Conservation (phyloP, 2,329 filamentous ascomycete genomes). For the Lachnellula cervina region DNA sequence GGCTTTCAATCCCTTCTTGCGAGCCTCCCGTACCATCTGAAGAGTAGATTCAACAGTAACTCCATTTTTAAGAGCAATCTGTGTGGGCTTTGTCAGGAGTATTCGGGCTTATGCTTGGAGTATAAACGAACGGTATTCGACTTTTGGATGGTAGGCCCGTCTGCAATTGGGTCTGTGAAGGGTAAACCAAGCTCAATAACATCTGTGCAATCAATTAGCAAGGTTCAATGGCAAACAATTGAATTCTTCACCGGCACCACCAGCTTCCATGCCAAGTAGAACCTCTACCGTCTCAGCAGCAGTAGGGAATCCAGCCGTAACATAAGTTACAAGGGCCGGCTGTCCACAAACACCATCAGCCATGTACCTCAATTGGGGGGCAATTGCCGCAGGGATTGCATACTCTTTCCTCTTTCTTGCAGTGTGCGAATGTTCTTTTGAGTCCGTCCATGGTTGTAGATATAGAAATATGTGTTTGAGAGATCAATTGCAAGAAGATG, state of each 20-base stretch:
- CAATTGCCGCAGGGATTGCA: slow-evolving; percentile 11
- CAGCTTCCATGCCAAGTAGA: slow-evolving; percentile 83
- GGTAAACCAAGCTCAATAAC: slow-evolving; percentile 93
- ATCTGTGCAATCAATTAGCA: slow-evolving; percentile 48
- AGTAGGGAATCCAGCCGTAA: slow-evolving; percentile 88
- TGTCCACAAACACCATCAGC: slow-evolving; percentile 13
- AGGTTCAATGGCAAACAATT: not conserved
- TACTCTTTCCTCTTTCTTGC: slow-evolving; percentile 46
- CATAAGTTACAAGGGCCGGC: slow-evolving; percentile 82
- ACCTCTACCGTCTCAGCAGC: slow-evolving; percentile 78
- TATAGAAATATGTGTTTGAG: slow-evolving; percentile 2
- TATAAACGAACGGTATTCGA: slow-evolving; percentile 67
- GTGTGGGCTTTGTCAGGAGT: slow-evolving; percentile 16
- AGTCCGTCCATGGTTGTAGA: slow-evolving; percentile 40
- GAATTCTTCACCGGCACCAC: slow-evolving; percentile 67
- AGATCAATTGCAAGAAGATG: slow-evolving; percentile 17
- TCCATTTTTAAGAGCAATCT: slow-evolving; percentile 76
- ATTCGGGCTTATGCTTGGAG: not conserved
- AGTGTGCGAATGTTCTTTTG: slow-evolving; percentile 51
- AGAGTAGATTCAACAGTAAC: slow-evolving; percentile 77
- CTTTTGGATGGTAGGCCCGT: slow-evolving; percentile 94
- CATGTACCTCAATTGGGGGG: not conserved
- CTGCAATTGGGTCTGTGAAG: slow-evolving; percentile 97
- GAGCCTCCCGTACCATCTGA: slow-evolving; percentile 76
- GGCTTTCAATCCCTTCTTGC: slow-evolving; percentile 69